Conservation (phyloP, 164 flowering plant genomes). For the Nelumbo lutea region DNA sequence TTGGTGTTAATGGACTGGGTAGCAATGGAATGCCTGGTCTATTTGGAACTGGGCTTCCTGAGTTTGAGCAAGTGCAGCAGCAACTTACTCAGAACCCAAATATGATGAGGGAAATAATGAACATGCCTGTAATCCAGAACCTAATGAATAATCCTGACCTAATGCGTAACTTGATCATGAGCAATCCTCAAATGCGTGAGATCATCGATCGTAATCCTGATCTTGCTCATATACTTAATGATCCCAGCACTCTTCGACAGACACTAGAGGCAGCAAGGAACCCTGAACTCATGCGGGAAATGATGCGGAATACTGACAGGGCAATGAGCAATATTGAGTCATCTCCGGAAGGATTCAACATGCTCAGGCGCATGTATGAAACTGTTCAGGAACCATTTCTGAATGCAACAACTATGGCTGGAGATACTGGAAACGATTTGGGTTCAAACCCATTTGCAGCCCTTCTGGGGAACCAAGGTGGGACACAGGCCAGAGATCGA, state of each 20-base stretch:
- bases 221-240: slow-evolving; percentile 79
- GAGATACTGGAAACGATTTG: slow-evolving; percentile 48
- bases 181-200: slow-evolving; percentile 40
- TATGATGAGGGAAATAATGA: slow-evolving; percentile 52
- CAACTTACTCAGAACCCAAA: slow-evolving; percentile 44
- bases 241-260: slow-evolving; percentile 76
- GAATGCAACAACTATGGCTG: slow-evolving; percentile 83
- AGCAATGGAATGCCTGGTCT: slow-evolving; percentile 48
- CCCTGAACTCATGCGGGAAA: slow-evolving; percentile 96
- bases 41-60: slow-evolving; percentile 44
- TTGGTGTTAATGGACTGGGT: slow-evolving; percentile 43
- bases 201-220: slow-evolving; percentile 43
- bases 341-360: slow-evolving; percentile 94
- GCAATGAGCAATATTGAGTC: slow-evolving; percentile 97
- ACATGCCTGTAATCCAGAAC: slow-evolving; percentile 42
- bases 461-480: slow-evolving; percentile 61
- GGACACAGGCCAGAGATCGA: slow-evolving; percentile 32
- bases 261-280: slow-evolving; percentile 90
- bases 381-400: slow-evolving; percentile 93
- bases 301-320: slow-evolving; percentile 97
- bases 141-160: slow-evolving; percentile 48
- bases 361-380: slow-evolving; percentile 98
- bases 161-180: slow-evolving; percentile 38
- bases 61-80: slow-evolving; percentile 47
- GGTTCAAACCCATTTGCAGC: slow-evolving; percentile 80